These are phyloP conservation scores for Castanea crenata DNA, from an alignment of 306 rosid genomes.

Conservation along the genomic window DNA sequence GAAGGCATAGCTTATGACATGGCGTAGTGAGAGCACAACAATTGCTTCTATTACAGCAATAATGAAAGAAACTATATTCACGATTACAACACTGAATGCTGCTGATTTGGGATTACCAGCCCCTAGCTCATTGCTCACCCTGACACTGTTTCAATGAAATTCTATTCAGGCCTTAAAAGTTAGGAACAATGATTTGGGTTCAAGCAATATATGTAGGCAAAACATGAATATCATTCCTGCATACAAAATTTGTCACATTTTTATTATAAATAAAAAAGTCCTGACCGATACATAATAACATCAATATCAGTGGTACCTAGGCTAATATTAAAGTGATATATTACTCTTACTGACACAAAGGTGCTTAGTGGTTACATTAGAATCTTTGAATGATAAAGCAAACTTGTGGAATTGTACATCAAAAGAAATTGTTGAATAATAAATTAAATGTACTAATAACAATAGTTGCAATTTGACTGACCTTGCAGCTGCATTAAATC, in stretches of 20 bases:
- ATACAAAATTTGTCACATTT: too few species aligned
- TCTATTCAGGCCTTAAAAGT: neutral
- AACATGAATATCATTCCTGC: too few species aligned
- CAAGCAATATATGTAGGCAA: too few species aligned
- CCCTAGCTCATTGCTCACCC: conserved; percentile 75
- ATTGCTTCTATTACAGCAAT: conserved; percentile 44
- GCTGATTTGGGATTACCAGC: conserved; percentile 71
- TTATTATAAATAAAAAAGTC: too few species aligned
- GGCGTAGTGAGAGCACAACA: conserved; percentile 45
- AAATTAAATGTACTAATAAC: neutral
- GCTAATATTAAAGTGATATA: too few species aligned
- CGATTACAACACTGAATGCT: conserved; percentile 48
- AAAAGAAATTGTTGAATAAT: neutral
- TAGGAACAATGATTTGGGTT: too few species aligned
- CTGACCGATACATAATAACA: too few species aligned
- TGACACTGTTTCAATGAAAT: conserved; percentile 36
- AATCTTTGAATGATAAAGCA: too few species aligned
- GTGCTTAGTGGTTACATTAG: too few species aligned
- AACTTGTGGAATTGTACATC: neutral
- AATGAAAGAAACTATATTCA: conserved; percentile 35
- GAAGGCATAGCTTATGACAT: conserved; percentile 64
- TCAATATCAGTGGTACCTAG: too few species aligned
- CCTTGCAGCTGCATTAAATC: conserved; percentile 86
- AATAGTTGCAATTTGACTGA: neutral
- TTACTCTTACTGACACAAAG: too few species aligned